phyloP scores from a whole-genome alignment of 805 yeast species.

The Myxozyma udenii region DNA sequence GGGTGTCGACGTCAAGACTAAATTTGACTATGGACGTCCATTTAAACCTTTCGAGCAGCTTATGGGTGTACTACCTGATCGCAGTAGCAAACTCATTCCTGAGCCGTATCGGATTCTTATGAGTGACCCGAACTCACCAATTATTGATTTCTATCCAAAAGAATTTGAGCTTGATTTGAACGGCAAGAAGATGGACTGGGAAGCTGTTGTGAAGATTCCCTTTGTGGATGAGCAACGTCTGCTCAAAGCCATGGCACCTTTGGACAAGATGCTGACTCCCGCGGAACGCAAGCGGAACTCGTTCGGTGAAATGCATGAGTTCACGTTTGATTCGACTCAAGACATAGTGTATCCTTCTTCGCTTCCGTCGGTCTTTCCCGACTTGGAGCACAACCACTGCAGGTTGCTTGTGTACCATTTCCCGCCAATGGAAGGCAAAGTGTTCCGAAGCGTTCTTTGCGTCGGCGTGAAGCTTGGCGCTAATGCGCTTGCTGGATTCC shows the following conservation, averaged over 20 bases:
- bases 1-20: constrained; percentile 58
- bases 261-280: constrained; percentile 57
- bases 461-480: constrained; percentile 67
- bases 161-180: constrained; percentile 86
- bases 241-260: constrained; percentile 62
- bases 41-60: constrained; percentile 92
- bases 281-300: constrained; percentile 74
- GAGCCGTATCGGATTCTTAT: constrained; percentile 68
- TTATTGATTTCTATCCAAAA: constrained; percentile 83
- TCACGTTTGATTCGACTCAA: constrained; percentile 72
- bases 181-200: constrained; percentile 97
- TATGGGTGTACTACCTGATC: constrained; percentile 95
- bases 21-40: constrained; percentile 71
- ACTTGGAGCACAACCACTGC: constrained; percentile 77
- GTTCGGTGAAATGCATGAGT: constrained; percentile 66
- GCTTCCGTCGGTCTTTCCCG: constrained; percentile 69
- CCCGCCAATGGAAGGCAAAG: constrained; percentile 46
- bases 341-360: constrained; percentile 70
- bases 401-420: constrained; percentile 55
- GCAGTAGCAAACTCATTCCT: constrained; percentile 81
- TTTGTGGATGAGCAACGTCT: constrained; percentile 85
- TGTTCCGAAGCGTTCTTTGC: constrained; percentile 50
- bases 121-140: constrained; percentile 83
- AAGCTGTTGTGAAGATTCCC: constrained; percentile 87
- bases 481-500: constrained; percentile 85